phyloP scores from a whole-genome alignment of 2,329 filamentous ascomycete genomes.

The Tricladium varicosporioides region DNA sequence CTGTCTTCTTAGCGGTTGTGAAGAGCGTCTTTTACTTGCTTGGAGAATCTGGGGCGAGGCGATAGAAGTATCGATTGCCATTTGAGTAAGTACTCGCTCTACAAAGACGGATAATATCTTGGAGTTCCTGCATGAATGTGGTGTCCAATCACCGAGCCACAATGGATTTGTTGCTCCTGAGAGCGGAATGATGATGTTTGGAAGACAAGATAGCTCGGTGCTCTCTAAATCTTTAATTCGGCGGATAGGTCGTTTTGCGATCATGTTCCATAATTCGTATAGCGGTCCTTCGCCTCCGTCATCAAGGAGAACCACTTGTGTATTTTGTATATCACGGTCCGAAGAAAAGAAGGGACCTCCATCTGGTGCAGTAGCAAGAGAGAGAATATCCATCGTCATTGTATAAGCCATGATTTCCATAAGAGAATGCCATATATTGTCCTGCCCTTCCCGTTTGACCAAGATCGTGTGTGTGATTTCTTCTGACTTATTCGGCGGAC shows the following conservation, averaged over 20 bases:
- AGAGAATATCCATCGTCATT: slow-evolving; percentile 31
- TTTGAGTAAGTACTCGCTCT: slow-evolving; percentile 1
- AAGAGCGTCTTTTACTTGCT: no score
- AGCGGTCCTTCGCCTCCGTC: background rate
- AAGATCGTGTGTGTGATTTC: slow-evolving; percentile 20
- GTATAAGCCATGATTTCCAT: slow-evolving; percentile 32
- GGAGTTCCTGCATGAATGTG: slow-evolving; percentile 19
- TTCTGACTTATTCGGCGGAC: no score
- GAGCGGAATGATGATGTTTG: slow-evolving; percentile 28
- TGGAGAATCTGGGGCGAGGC: no score
- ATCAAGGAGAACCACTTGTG: slow-evolving; percentile 10
- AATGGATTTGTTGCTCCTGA: slow-evolving; percentile 31
- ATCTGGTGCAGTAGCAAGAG: slow-evolving; percentile 13
- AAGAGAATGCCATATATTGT: slow-evolving; percentile 32
- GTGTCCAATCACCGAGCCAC: slow-evolving; percentile 33
- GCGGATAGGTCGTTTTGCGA: slow-evolving; percentile 1
- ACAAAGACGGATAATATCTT: slow-evolving; percentile 1
- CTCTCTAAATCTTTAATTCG: slow-evolving; percentile 3
- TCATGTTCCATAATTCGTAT: slow-evolving; percentile 1
- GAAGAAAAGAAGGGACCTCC: background rate
- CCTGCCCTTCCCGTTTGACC: slow-evolving; percentile 30
- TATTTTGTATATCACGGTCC: background rate
- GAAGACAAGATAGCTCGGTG: background rate
- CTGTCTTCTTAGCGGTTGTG: no score
- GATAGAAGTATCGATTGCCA: no score